These are phyloP conservation scores for Albugo candida DNA, from an alignment of 352 stramenopile species.

Conservation along the genomic window DNA sequence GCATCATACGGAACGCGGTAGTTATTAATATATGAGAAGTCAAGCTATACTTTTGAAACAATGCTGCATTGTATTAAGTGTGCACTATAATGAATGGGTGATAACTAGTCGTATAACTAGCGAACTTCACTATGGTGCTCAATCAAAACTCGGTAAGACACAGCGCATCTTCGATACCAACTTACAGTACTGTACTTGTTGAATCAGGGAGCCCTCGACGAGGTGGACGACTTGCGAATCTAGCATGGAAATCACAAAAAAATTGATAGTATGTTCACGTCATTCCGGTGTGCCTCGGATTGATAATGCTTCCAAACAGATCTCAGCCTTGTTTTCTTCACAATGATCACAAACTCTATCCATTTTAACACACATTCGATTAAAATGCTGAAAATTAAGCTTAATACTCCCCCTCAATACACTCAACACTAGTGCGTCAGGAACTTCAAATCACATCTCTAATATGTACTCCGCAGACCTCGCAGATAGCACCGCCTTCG, in stretches of 20 bases:
- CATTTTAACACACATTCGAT: neutral
- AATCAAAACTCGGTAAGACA: slow-evolving; percentile 60
- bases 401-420: neutral
- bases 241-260: slow-evolving; percentile 1
- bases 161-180: slow-evolving; percentile 43
- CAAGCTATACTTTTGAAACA: no score
- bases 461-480: slow-evolving; percentile 51
- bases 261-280: neutral
- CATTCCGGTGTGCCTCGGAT: slow-evolving; percentile 25
- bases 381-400: neutral
- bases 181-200: slow-evolving; percentile 34
- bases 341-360: slow-evolving; percentile 57
- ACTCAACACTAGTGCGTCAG: slow-evolving; percentile 18
- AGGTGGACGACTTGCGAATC: slow-evolving; percentile 67
- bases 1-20: no score
- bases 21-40: no score
- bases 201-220: slow-evolving; percentile 54
- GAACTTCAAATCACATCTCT: slow-evolving; percentile 67
- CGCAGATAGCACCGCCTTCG: slow-evolving; percentile 53
- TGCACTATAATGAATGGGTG: no score
- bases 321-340: slow-evolving; percentile 65
- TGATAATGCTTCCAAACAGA: slow-evolving; percentile 64
- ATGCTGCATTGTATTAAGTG: no score
- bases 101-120: no score
- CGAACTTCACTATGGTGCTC: no score